phyloP scores from a whole-genome alignment of 257 asterid species.

The Nicotiana attenuata region DNA sequence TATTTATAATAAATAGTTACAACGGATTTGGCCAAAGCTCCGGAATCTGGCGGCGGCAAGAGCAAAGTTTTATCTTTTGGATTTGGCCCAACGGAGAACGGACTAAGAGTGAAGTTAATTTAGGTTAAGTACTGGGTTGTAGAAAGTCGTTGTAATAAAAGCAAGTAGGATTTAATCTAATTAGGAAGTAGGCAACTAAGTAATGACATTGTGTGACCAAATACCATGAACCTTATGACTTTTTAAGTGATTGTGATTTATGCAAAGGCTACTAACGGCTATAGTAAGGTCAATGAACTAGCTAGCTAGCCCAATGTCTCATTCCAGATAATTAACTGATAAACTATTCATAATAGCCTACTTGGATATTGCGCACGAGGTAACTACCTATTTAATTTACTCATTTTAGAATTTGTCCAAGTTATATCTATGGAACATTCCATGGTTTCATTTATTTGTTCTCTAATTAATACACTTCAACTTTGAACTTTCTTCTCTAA shows the following conservation, averaged over 20 bases:
- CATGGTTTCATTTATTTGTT: neutral
- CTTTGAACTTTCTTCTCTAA: neutral
- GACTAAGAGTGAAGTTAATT: neutral
- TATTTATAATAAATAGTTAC: too few relatives aligned
- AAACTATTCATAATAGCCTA: constrained; percentile 15
- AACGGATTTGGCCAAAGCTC: too few relatives aligned
- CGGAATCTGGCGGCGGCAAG: too few relatives aligned
- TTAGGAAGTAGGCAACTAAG: neutral
- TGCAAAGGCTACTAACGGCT: neutral
- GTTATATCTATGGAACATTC: neutral
- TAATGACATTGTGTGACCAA: neutral
- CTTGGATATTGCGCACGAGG: constrained; percentile 5
- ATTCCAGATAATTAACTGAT: constrained; percentile 16
- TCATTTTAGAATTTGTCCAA: neutral
- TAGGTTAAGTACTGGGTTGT: neutral
- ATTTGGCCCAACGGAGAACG: neutral
- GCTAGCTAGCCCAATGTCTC: constrained; percentile 2
- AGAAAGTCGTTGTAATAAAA: neutral
- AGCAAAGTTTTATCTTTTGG: too few relatives aligned
- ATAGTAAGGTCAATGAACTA: neutral
- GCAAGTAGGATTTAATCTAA: neutral
- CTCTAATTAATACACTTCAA: neutral
- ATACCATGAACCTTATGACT: neutral
- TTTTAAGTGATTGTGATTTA: neutral
- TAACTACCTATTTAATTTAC: constrained; percentile 14